phyloP scores from a whole-genome alignment of 495 filamentous ascomycete genomes.

The Coniosporium apollinis region DNA sequence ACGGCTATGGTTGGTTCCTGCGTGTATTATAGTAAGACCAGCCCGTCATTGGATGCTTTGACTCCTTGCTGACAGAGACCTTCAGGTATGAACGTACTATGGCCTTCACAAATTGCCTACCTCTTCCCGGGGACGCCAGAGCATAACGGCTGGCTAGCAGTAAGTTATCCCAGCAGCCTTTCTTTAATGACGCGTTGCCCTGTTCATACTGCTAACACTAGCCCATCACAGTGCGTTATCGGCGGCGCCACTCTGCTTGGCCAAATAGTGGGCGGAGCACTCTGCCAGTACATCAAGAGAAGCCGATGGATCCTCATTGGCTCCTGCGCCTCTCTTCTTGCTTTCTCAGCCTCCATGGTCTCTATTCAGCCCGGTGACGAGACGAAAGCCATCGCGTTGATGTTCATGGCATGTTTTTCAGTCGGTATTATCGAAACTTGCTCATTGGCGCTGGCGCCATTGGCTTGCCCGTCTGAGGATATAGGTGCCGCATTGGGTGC shows the following conservation, averaged over 20 bases:
- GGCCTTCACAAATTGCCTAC: conserved; percentile 2
- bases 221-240: conserved; percentile 13
- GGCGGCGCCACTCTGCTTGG: conserved; percentile 17
- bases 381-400: conserved; percentile 10
- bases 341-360: conserved; percentile 13
- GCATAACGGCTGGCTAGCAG: conserved; percentile 2
- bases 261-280: conserved; percentile 14
- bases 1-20: conserved; percentile 16
- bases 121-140: conserved; percentile 3
- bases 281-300: conserved; percentile 15
- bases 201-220: conserved; percentile 9
- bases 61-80: too few relatives aligned
- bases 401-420: conserved; percentile 15
- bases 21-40: conserved; percentile 22
- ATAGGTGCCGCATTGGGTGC: conserved; percentile 33
- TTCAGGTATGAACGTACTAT: neutral
- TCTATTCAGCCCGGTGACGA: conserved; percentile 4
- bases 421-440: conserved; percentile 19
- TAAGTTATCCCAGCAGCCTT: too few relatives aligned
- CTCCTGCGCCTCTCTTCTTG: conserved; percentile 4
- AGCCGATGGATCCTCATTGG: conserved; percentile 13
- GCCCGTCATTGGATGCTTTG: too few relatives aligned
- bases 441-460: conserved; percentile 15
- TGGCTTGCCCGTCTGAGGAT: conserved; percentile 20
- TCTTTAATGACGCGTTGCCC: neutral